These are phyloP conservation scores for Nannizziopsis arthrosporioides DNA, from an alignment of 2,329 filamentous ascomycete species.

Conservation along the genomic window DNA sequence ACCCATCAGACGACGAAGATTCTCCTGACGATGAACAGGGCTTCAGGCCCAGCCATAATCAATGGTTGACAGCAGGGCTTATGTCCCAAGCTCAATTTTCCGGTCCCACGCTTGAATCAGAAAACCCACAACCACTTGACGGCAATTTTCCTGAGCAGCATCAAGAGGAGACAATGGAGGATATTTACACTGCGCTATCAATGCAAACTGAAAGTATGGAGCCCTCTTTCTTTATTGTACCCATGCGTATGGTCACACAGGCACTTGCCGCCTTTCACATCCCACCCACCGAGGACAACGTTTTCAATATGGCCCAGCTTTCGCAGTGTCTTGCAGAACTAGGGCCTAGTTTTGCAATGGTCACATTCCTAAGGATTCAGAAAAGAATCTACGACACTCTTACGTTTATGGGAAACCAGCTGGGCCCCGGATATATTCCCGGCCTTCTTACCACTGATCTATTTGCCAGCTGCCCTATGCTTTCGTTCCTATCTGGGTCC, in stretches of 20 bases:
- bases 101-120: neutral
- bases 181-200: conserved; percentile 7
- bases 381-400: conserved; percentile 8
- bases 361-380: neutral
- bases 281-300: neutral
- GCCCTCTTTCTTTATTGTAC: conserved; percentile 10
- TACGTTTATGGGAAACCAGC: neutral
- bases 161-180: conserved; percentile 6
- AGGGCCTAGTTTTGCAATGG: conserved; percentile 7
- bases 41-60: neutral
- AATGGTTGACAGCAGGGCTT: neutral
- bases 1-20: conserved; percentile 14
- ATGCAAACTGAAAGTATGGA: conserved; percentile 17
- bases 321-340: conserved; percentile 4
- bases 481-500: conserved; percentile 3
- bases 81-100: neutral
- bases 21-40: conserved; percentile 3
- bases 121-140: neutral
- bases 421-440: neutral
- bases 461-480: conserved; percentile 1
- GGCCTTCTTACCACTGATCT: conserved; percentile 3
- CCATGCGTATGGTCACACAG: neutral
- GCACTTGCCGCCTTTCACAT: neutral
- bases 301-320: conserved; percentile 1
- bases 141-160: neutral